Base-by-base conservation (phyloP, 2,329 filamentous ascomycete species). In the Oidium heveae region DNA sequence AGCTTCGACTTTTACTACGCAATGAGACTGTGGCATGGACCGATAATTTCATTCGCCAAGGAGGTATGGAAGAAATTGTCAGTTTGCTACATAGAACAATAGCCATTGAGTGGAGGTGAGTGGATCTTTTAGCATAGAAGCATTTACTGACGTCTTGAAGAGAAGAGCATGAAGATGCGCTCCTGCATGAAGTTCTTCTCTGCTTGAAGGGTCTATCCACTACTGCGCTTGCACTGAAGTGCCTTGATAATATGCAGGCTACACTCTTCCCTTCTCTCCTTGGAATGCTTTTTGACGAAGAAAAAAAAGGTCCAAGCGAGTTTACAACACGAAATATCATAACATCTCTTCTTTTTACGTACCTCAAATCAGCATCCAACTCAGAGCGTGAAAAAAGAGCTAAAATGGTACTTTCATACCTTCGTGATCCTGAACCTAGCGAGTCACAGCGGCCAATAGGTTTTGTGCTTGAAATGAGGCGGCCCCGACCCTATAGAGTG, bases 11-110 rank as follows among this genome's bases (percentile, higher is more conserved):
- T 20, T 70, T 96, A 54, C 73, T 98, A 54, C 80, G 91, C 18
- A 96, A 96, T 63, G 91, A 98, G 70, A 94, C 89, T 0, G 86
- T 98, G 6, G 78, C 83, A 13, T 98, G 91, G 91, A 93, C 93
- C 2, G 86, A 96, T 64, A 77, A 80, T 13, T 98, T 96, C 65
- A 86, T 96, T 61, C 75, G 79, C 43, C 80, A 88, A 58, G 87
- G 86, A 16, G 91, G 91, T 20, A 94, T 96, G 87, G 77, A 83
- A 60, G 86, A 95, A 66, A 84, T 96, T 58, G 83, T 95, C 37
- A 79, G 77, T 41, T 70, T 96, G 55, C 72, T 96, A 51, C 82
- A 94, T 66, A 79, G 89, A n/a, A 94, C 89, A 61, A 87, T 95
- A 76, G 83, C 83, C 53, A 81, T 98, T 36, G 91, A 96, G 67